These are phyloP conservation scores for Skeletonema grethae DNA, from an alignment of 108 stramenopile genomes.

Conservation along the genomic window DNA sequence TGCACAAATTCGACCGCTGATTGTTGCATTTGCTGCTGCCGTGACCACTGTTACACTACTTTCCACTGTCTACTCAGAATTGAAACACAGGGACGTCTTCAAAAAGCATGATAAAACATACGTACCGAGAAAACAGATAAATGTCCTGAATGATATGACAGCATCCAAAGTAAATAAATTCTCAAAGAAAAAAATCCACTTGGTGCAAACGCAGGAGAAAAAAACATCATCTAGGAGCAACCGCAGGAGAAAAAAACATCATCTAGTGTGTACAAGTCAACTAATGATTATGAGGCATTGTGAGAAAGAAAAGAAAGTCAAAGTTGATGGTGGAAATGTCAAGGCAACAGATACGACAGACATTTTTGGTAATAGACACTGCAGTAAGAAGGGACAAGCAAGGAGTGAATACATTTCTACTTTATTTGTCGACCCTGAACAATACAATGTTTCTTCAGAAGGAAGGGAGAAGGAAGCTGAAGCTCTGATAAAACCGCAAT, in stretches of 20 bases:
- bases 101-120: neutral
- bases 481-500: constrained; percentile 25
- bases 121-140: neutral
- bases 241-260: neutral
- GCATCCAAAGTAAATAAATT: neutral
- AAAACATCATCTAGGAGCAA: neutral
- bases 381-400: constrained; percentile 28
- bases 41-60: neutral
- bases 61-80: neutral
- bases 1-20: neutral
- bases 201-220: neutral
- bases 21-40: constrained; percentile 12
- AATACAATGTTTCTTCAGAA: constrained; percentile 13
- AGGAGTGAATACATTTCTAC: constrained; percentile 40
- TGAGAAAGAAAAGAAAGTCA: constrained; percentile 29
- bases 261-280: constrained; percentile 37
- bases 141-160: neutral
- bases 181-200: neutral
- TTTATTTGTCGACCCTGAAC: constrained; percentile 33
- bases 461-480: neutral
- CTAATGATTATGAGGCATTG: constrained; percentile 47
- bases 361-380: constrained; percentile 35
- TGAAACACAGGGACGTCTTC: neutral
- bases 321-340: constrained; percentile 5
- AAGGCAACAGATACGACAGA: constrained; percentile 19